A percentile compares a stretch with the other conserved stretches of the same genome.
phyloP scores from a whole-genome alignment of 1,284 basidiomycete genomes.

The Coniferiporia weirii region DNA sequence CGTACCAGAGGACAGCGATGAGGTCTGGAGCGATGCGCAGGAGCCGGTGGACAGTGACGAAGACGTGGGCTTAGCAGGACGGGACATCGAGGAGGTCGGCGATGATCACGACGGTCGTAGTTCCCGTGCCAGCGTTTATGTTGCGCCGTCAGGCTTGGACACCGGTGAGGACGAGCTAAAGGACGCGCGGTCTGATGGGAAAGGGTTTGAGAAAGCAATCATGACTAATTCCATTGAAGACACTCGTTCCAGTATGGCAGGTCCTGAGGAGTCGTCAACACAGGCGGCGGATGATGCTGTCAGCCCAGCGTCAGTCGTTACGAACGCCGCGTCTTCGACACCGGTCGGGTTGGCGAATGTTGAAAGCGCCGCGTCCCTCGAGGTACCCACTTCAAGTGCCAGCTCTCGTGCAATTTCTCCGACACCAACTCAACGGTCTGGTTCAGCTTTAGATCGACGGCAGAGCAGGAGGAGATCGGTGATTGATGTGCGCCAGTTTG shows the following conservation, averaged over 20 bases:
- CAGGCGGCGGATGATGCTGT: background rate
- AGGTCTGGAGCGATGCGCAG: conserved; percentile 16
- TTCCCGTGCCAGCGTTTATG: background rate
- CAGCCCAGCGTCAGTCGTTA: conserved; percentile 5
- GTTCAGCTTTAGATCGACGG: conserved; percentile 7
- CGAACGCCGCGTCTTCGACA: conserved; percentile 4
- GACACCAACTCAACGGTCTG: conserved; percentile 1
- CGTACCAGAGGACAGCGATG: conserved; percentile 8
- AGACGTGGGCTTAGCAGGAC: background rate
- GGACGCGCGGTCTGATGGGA: background rate
- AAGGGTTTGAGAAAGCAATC: background rate
- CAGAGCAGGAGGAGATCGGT: conserved; percentile 16
- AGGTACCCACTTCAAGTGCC: conserved; percentile 10
- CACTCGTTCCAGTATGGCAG: background rate
- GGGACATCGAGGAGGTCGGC: conserved; percentile 4
- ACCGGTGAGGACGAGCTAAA: conserved; percentile 1
- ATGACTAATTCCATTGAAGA: background rate
- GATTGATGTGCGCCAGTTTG: conserved; percentile 13
- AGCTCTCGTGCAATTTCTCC: conserved; percentile 12
- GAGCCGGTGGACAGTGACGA: conserved; percentile 10
- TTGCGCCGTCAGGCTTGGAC: background rate
- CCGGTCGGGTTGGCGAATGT: conserved; percentile 1
- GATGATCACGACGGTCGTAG: conserved; percentile 4
- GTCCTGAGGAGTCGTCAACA: background rate
- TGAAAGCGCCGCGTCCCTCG: background rate